Evolutionary conservation across 768 basidiomycete species (phyloP), one percentile per base, ranked within the genome.

Genomic region (Boletus coccyginus): DNA sequence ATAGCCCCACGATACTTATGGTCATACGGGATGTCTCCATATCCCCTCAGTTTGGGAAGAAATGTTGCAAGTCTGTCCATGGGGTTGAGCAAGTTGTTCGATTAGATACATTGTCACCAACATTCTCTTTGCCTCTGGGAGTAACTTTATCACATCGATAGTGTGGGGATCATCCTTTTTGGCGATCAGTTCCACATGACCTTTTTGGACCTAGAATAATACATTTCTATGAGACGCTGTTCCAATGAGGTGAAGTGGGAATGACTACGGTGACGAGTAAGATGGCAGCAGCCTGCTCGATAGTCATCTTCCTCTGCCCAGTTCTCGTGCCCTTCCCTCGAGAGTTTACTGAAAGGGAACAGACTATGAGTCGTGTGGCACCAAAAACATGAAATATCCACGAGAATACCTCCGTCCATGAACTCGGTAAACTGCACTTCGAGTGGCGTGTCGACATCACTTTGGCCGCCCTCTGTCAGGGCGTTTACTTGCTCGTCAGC

Each of bases 31-130:
- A 70, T 58, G 36, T 70, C 56, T 9, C 67, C 68, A 14, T 66
- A 70, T 32, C 66, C 69, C 45, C 66, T 62, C 31, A 70, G 40
- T 38, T 70, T 70, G 2, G 66, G 69, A 50, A 70, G 62, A 41
- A 70, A 69, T 6, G 61, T 47, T 11, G 64, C 58, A 16, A 70
- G 65, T 53, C 68, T 70, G 49, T 54, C 19, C 41, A 40, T 9
- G 9, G 7, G 27, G 33, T 48, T 57, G 16, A 62, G 46, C 27
- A 2, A 41, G 42, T 32, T 29, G 24, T n/a, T 7, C 4, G 10
- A 24, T 17, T 10, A 48, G 35, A 56, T 8, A 36, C 7, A 12
- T 39, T 9, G 9, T 39, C 24, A 65, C 65, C 29, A 7, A 70
- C 68, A 46, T 62, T 51, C 54, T 61, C 60, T 53, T 65, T 41